Evolutionary conservation across 2,329 filamentous ascomycete genomes (phyloP).

Genomic region (Arthrobotrys pseudoclavata): DNA sequence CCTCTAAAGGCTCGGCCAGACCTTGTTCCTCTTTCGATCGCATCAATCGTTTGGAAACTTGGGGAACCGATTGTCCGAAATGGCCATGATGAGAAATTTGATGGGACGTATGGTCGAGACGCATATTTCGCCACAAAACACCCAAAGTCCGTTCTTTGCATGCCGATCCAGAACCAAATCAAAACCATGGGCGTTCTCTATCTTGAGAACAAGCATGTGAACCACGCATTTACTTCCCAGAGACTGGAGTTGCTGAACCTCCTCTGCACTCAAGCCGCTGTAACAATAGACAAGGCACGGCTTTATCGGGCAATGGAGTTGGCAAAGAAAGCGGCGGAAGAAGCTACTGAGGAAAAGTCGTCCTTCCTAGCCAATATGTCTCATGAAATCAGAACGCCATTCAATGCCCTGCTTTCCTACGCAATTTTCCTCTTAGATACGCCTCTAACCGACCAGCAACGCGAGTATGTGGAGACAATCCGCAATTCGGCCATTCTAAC

Average conservation of each 20-base stretch:
- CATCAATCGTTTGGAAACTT: constrained; percentile 95
- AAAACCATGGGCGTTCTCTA: constrained; percentile 64
- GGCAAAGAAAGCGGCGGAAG: constrained; percentile 67
- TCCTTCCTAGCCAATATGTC: constrained; percentile 76
- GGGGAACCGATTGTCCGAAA: constrained; percentile 74
- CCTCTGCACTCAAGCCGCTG: constrained; percentile 64
- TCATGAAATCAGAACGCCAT: constrained; percentile 76
- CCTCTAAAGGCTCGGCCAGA: constrained; percentile 63
- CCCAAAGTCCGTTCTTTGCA: constrained; percentile 62
- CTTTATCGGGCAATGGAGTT: constrained; percentile 64
- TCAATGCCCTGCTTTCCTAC: constrained; percentile 75
- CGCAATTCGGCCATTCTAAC: constrained; percentile 73
- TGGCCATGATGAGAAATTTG: constrained; percentile 63
- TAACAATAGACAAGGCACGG: constrained; percentile 64
- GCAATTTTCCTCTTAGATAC: constrained; percentile 73
- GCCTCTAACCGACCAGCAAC: constrained; percentile 70
- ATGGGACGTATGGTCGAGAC: constrained; percentile 63
- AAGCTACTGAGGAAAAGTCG: constrained; percentile 74
- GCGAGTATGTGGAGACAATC: constrained; percentile 72
- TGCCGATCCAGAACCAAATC: constrained; percentile 64
- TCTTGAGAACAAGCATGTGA: constrained; percentile 63
- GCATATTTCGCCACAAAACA: constrained; percentile 62
- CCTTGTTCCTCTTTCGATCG: constrained; percentile 80
- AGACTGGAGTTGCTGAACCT: constrained; percentile 63
- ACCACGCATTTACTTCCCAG: constrained; percentile 63